Evolutionary conservation across 495 filamentous ascomycete species (phyloP).

Genomic region (Penicillium robsamsonii): DNA sequence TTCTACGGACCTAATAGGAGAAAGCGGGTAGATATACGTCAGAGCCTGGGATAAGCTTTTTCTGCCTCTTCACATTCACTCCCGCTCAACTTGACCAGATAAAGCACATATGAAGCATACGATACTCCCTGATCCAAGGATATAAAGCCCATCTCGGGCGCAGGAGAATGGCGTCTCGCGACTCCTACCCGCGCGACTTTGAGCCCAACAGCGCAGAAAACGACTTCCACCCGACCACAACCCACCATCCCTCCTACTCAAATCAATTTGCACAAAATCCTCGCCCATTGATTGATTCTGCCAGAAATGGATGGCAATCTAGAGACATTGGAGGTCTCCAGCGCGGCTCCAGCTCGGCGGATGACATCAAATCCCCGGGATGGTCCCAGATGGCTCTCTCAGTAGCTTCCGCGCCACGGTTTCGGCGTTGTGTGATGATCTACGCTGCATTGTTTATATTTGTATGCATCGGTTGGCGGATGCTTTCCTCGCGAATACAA

Average conservation of each 20-base stretch:
- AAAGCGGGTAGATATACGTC: slow-evolving; percentile 9
- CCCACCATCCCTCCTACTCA: slow-evolving; percentile 8
- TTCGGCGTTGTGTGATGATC: slow-evolving; percentile 47
- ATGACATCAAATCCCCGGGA: slow-evolving; percentile 21
- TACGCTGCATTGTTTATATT: slow-evolving; percentile 41
- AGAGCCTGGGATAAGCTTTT: not conserved
- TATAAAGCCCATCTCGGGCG: not conserved
- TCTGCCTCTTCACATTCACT: slow-evolving; percentile 1
- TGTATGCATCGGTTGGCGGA: slow-evolving; percentile 41
- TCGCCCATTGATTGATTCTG: slow-evolving; percentile 45
- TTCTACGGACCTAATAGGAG: not conserved
- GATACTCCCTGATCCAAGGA: not conserved
- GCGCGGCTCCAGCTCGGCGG: slow-evolving; percentile 19
- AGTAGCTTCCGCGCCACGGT: slow-evolving; percentile 43
- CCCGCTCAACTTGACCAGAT: not conserved
- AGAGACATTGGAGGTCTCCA: slow-evolving; percentile 24
- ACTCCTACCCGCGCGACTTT: slow-evolving; percentile 2
- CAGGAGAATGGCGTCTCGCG: not conserved
- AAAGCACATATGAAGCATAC: not conserved
- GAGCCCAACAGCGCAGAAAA: slow-evolving; percentile 25
- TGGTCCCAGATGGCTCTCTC: slow-evolving; percentile 34
- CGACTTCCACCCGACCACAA: slow-evolving; percentile 14
- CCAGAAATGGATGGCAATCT: slow-evolving; percentile 48
- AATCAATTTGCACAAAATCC: slow-evolving; percentile 19
- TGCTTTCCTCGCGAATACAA: slow-evolving; percentile 39